Base-by-base conservation (phyloP, 2,329 filamentous ascomycete genomes). In the Fusarium sterilihyphosum region DNA sequence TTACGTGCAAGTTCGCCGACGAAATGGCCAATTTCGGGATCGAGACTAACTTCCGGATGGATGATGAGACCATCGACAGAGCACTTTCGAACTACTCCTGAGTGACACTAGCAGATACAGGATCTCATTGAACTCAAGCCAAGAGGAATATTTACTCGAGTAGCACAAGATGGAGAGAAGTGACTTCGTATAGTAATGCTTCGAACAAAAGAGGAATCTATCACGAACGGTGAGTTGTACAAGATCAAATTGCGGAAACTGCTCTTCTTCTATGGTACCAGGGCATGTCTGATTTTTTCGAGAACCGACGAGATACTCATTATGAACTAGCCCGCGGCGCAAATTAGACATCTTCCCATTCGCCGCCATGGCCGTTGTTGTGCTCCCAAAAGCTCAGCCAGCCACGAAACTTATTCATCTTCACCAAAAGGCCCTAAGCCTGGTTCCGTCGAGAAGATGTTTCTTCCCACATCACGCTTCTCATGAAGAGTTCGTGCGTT, bases 71-170 rank as follows among this genome's bases (percentile, higher is more conserved):
- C 1, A 5, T 24, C 22, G 16, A 35, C 24, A 24, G 5, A 14
- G 22, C 1, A 0, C 11, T 20, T 7, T 6, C 0, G n/a, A 37
- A 3, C 8, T 20, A 14, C 6, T 37, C 6, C 6, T 2, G n/a
- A 24, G 31, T 5, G 4, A 1, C 13, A 37, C 17, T 17, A 35
- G 10, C 0, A 3, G 18, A 29, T 13, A 17, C 33, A 17, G 35
- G 2, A 29, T 38, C 13, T 54, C 24, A 0, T 0, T 1, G 14
- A 38, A 38, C 2, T 5, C 18, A 16, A 26, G 3, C 3, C 4
- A 24, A 26, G 12, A 26, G 9, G 8, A n/a, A n/a, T n/a, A n/a
- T n/a, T n/a, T n/a, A n/a, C n/a, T n/a, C n/a, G n/a, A n/a, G n/a
- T n/a, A n/a, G n/a, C n/a, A n/a, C n/a, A n/a, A n/a, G n/a, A n/a